Conservation (phyloP, 352 stramenopile genomes). For the Globisporangium camurandrum region DNA sequence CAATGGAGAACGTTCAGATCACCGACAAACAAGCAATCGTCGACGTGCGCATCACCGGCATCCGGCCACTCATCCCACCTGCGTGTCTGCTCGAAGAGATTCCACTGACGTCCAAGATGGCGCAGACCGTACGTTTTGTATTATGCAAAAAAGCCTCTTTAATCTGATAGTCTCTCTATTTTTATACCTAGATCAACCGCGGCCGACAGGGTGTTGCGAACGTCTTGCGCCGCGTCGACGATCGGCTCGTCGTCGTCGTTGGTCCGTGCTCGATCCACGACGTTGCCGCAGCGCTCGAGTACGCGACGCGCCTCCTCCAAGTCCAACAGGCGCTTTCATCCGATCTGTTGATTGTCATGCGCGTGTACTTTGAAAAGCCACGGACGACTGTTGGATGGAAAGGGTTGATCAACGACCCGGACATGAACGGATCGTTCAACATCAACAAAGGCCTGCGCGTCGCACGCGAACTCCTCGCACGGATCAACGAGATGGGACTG, state of each 20-base stretch:
- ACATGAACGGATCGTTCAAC: slow-evolving; percentile 87
- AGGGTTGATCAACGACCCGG: slow-evolving; percentile 87
- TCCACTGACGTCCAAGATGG: slow-evolving; percentile 65
- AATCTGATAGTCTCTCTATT: neutral
- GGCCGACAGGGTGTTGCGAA: slow-evolving; percentile 67
- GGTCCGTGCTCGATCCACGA: slow-evolving; percentile 88
- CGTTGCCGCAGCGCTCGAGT: slow-evolving; percentile 80
- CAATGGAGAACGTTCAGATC: slow-evolving; percentile 76
- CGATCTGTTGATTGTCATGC: slow-evolving; percentile 87
- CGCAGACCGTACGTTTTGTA: slow-evolving; percentile 58
- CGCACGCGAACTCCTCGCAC: slow-evolving; percentile 70
- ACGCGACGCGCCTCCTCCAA: slow-evolving; percentile 57
- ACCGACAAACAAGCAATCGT: slow-evolving; percentile 81
- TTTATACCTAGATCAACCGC: slow-evolving; percentile 40
- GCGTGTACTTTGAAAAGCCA: slow-evolving; percentile 89
- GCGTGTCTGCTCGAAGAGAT: slow-evolving; percentile 84
- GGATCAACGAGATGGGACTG: slow-evolving; percentile 84
- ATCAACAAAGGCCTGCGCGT: slow-evolving; percentile 88
- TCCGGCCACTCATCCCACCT: slow-evolving; percentile 81
- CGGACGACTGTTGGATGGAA: slow-evolving; percentile 88
- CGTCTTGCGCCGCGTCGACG: slow-evolving; percentile 72
- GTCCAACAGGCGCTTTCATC: slow-evolving; percentile 69
- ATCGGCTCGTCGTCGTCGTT: slow-evolving; percentile 79
- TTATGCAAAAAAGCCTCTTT: too few relatives aligned
- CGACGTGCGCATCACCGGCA: slow-evolving; percentile 82